A percentile compares a stretch with the other conserved stretches of the same genome.
These are phyloP conservation scores for Skeletonema costatum DNA, from an alignment of 108 stramenopile genomes.

Conservation along the genomic window DNA sequence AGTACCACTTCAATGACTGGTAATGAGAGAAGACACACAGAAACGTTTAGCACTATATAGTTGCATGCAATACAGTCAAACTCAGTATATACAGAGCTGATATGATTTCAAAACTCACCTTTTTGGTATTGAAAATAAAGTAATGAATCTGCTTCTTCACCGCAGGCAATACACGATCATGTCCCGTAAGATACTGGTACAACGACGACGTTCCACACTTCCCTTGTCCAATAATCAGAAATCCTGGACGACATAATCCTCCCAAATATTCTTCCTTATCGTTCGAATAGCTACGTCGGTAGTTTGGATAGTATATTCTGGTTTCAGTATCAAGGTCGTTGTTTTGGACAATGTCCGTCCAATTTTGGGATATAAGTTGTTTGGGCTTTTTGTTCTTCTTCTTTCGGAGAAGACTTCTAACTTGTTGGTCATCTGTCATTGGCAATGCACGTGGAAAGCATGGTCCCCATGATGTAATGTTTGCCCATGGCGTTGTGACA, in stretches of 20 bases:
- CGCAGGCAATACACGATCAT: slow-evolving; percentile 80
- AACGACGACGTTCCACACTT: slow-evolving; percentile 86
- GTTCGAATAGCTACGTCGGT: slow-evolving; percentile 1
- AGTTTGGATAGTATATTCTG: slow-evolving; percentile 8
- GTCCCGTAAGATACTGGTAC: slow-evolving; percentile 78
- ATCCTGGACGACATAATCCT: slow-evolving; percentile 83
- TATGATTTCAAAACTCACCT: slow-evolving; percentile 16
- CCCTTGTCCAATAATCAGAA: slow-evolving; percentile 85
- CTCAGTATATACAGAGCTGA: neutral
- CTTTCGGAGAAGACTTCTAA: neutral
- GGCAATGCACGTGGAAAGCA: slow-evolving; percentile 27
- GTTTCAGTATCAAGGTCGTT: slow-evolving; percentile 3
- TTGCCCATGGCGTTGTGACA: neutral
- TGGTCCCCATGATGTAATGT: slow-evolving; percentile 38
- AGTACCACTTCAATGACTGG: slow-evolving; percentile 68
- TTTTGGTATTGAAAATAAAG: slow-evolving; percentile 41
- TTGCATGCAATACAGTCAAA: neutral
- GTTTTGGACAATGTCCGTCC: slow-evolving; percentile 27
- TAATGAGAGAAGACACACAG: neutral
- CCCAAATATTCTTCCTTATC: slow-evolving; percentile 12
- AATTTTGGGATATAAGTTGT: slow-evolving; percentile 9
- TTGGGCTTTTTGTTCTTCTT: neutral
- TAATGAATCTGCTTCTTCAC: slow-evolving; percentile 85
- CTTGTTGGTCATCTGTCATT: neutral
- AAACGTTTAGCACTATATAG: neutral